Conservation (phyloP, 2,329 filamentous ascomycete genomes). For the Colletotrichum zoysiae region DNA sequence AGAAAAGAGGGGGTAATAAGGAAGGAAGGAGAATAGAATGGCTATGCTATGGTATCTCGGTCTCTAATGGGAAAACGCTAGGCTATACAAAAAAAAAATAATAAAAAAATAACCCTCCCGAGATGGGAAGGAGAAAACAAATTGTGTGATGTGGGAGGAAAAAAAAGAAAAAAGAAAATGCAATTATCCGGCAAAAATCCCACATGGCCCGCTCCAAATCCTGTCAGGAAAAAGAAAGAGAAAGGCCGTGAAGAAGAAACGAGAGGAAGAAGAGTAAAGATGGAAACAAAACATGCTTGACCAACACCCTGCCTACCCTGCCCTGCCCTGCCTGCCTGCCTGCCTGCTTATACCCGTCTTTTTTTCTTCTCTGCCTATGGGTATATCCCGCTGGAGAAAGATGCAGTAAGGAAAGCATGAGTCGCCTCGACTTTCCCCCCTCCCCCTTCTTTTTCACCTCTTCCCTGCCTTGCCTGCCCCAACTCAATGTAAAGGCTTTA, state of each 20-base stretch:
- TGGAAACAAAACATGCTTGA: not conserved
- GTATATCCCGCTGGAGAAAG: not conserved
- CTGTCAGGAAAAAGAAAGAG: not conserved
- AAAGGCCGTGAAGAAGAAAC: not conserved
- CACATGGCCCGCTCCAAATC: not conserved
- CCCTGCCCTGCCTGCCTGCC: not conserved
- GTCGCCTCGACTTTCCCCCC: not conserved
- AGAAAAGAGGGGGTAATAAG: no score
- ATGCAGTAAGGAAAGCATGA: not conserved
- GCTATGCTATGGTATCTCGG: constrained; percentile 37
- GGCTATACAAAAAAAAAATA: not conserved
- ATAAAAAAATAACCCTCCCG: no score
- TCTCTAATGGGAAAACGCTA: constrained; percentile 1
- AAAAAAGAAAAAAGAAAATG: not conserved
- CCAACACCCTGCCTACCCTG: not conserved
- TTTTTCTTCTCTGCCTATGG: not conserved
- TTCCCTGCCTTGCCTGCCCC: no score
- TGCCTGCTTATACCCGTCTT: not conserved
- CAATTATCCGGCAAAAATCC: not conserved
- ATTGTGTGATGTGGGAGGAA: not conserved
- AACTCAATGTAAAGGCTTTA: no score
- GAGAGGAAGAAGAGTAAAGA: not conserved
- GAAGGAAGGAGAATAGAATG: not conserved
- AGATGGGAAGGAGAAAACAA: not conserved
- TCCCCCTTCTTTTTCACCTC: no score